These are phyloP conservation scores for Phaeoacremonium minimum DNA, from an alignment of 2,329 filamentous ascomycete genomes.

Conservation along the genomic window DNA sequence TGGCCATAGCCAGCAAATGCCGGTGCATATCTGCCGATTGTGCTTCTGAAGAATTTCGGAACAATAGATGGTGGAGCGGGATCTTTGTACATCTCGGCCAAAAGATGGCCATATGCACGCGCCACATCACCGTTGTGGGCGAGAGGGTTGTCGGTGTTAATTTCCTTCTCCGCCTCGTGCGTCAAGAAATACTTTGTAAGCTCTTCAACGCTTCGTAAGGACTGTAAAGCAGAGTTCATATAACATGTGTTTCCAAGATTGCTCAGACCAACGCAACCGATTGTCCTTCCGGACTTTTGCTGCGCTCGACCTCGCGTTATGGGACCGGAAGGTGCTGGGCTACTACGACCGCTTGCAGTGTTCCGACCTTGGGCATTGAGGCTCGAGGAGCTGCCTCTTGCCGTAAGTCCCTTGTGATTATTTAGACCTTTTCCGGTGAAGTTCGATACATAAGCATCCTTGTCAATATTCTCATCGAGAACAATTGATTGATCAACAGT, in stretches of 20 bases:
- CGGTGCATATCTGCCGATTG: constrained; percentile 74
- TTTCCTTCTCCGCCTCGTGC: constrained; percentile 69
- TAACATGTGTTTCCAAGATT: constrained; percentile 98
- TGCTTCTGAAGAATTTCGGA: constrained; percentile 77
- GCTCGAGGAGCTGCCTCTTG: no score
- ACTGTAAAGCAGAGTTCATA: constrained; percentile 97
- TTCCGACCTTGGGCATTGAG: no score
- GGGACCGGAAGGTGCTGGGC: constrained; percentile 49
- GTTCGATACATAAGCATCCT: no score
- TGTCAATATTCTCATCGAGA: no score
- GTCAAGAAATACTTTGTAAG: constrained; percentile 86
- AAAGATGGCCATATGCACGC: constrained; percentile 71
- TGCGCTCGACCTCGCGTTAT: constrained; percentile 70
- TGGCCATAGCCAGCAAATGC: constrained; percentile 93
- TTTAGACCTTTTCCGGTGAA: no score
- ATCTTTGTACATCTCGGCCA: constrained; percentile 75
- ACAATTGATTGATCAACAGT: no score
- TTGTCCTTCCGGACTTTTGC: constrained; percentile 63
- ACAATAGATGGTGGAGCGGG: constrained; percentile 63
- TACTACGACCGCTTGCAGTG: no score
- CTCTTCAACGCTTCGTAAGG: constrained; percentile 88
- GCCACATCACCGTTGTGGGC: constrained; percentile 84
- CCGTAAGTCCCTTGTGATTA: no score
- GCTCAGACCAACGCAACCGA: constrained; percentile 76
- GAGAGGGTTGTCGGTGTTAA: constrained; percentile 82